phyloP scores from a whole-genome alignment of 2,329 filamentous ascomycete species.

The Stemphylium beticola region DNA sequence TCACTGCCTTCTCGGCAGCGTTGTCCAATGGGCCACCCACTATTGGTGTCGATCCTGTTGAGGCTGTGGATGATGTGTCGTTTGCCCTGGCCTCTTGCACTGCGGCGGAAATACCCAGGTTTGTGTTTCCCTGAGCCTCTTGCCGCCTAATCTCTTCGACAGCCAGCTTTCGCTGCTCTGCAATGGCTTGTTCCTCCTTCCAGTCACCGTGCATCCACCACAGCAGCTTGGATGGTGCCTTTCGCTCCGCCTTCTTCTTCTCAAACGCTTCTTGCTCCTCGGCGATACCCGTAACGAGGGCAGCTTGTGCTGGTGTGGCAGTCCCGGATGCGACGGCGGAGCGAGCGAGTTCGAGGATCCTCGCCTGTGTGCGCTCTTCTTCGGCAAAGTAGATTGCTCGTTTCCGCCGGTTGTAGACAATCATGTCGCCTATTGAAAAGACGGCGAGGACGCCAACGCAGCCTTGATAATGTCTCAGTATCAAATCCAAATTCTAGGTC shows the following conservation, averaged over 20 bases:
- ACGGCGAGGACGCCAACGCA: constrained; percentile 66
- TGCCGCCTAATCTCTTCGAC: constrained; percentile 40
- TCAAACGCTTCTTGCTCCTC: constrained; percentile 63
- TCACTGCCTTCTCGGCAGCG: constrained; percentile 50
- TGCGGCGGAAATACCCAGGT: constrained; percentile 37
- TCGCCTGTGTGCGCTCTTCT: constrained; percentile 55
- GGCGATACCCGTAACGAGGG: constrained; percentile 63
- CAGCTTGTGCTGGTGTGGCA: constrained; percentile 59
- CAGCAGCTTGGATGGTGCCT: constrained; percentile 38
- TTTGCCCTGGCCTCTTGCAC: constrained; percentile 43
- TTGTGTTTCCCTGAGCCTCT: constrained; percentile 29
- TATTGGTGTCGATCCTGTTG: constrained; percentile 34
- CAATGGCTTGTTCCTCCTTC: constrained; percentile 46
- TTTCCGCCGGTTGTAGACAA: constrained; percentile 71
- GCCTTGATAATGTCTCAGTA: constrained; percentile 50
- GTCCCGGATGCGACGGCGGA: constrained; percentile 51
- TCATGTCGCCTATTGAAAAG: constrained; percentile 70
- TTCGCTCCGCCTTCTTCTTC: constrained; percentile 43
- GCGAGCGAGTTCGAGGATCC: constrained; percentile 53
- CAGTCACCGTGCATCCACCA: constrained; percentile 48
- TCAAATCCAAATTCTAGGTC: neutral
- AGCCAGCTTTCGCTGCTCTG: constrained; percentile 42
- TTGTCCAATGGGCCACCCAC: constrained; percentile 56
- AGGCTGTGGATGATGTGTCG: constrained; percentile 15
- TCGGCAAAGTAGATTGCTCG: constrained; percentile 65